Evolutionary conservation across 1,284 basidiomycete species (phyloP), one percentile per base, ranked within the genome.

Genomic region (Cryptococcus depauperatus): DNA sequence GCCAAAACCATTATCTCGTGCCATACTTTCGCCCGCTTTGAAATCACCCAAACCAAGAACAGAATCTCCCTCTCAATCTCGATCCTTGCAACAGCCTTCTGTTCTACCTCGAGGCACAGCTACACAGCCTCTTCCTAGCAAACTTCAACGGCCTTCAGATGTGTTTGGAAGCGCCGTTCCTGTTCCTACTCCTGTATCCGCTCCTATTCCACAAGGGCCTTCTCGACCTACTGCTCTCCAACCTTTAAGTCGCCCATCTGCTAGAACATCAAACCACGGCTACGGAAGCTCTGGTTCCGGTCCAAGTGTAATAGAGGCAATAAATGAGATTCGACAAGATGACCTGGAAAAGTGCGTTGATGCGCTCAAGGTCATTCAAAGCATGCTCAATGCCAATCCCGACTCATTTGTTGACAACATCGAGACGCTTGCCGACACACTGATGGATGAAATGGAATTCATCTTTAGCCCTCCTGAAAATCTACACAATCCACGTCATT

Each of bases 301-400:
- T 14, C 37, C 39, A 18, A 51, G 53, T n/a, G 50, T 60, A 27
- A 45, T 53, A 5, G 33, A 54, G 2, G 48, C 56, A 1, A 61
- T 69, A 48, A 58, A 61, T 43, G 59, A 56, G 8, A 62, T 68
- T n/a, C 56, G 57, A 4, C 51, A 62, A 5, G 85, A 81, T 54
- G 88, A 95, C 71, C 77, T 87, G 0, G 74, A 80, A 23, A 78
- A 83, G 37, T 87, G 88, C 58, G 89, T 96, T n/a, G 86, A 93
- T 47, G 89, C 89, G 0, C 75, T 98, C 58, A 98, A 98, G 74
- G 83, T 81, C 59, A 79, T 93, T 33, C 88, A 95, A 63, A 82
- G 80, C 58, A 80, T 86, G 48, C 74, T 93, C 5, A 79, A 83
- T 51, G 73, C 83, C 14, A 79, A 81, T 7, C 81, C 85, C 10